Conservation (phyloP, 1,284 basidiomycete genomes). For the Puccinia horiana region DNA sequence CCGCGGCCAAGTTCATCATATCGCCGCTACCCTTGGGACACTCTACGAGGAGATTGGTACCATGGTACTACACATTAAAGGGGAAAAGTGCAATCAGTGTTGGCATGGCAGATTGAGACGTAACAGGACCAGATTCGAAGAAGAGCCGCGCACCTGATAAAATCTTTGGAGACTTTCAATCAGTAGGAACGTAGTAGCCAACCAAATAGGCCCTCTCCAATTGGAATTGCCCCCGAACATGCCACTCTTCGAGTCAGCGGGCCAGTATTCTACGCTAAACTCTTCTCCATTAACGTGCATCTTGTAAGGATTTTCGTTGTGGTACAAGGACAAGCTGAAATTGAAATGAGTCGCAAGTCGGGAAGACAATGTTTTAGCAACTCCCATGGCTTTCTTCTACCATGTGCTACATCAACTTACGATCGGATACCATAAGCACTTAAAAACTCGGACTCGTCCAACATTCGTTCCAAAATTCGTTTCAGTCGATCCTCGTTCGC, state of each 20-base stretch:
- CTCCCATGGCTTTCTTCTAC: not conserved
- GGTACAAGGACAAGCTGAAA: constrained; percentile 76
- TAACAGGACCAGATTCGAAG: constrained; percentile 62
- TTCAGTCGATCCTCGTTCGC: constrained; percentile 87
- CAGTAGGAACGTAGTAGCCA: constrained; percentile 90
- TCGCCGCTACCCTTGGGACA: constrained; percentile 94
- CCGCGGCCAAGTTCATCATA: constrained; percentile 84
- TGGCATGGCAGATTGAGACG: constrained; percentile 55
- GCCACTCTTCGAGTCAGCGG: constrained; percentile 89
- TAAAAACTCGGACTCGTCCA: constrained; percentile 93
- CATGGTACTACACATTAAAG: constrained; percentile 53
- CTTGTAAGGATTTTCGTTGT: constrained; percentile 89
- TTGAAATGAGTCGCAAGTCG: not conserved
- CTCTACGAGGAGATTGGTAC: constrained; percentile 67
- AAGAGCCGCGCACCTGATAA: constrained; percentile 77
- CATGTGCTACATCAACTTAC: constrained; percentile 62
- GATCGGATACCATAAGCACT: constrained; percentile 93
- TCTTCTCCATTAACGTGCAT: constrained; percentile 89
- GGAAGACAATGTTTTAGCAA: constrained; percentile 20
- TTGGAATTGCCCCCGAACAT: constrained; percentile 99
- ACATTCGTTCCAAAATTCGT: constrained; percentile 88
- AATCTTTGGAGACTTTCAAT: constrained; percentile 87
- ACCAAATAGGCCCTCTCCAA: constrained; percentile 84
- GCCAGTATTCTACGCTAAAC: constrained; percentile 94
- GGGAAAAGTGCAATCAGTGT: not conserved